Evolutionary conservation across 768 basidiomycete genomes (phyloP).

Genomic region (Leucocoprinus leucothites): DNA sequence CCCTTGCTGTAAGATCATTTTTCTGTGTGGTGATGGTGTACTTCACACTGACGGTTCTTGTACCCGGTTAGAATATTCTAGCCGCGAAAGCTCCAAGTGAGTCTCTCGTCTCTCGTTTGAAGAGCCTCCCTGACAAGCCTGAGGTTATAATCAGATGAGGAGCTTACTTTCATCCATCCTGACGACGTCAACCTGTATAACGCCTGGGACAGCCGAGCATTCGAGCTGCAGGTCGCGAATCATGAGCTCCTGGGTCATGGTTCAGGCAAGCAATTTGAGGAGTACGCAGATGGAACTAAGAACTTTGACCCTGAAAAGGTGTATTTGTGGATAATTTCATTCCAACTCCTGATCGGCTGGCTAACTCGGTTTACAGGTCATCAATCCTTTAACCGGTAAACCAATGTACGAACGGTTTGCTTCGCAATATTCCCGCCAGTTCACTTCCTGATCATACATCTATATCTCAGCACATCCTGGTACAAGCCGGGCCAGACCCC

Average conservation of each 20-base stretch:
- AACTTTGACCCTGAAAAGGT: slow-evolving; percentile 79
- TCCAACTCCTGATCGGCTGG: neutral
- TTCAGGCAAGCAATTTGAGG: slow-evolving; percentile 79
- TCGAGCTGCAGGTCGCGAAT: slow-evolving; percentile 88
- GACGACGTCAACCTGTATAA: slow-evolving; percentile 74
- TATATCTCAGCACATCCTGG: slow-evolving; percentile 64
- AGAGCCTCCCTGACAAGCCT: neutral
- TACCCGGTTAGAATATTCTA: slow-evolving; percentile 63
- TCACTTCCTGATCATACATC: slow-evolving; percentile 1
- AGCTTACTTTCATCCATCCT: slow-evolving; percentile 78
- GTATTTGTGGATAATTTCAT: slow-evolving; percentile 2
- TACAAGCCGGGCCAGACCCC: slow-evolving; percentile 87
- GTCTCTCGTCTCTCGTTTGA: slow-evolving; percentile 18
- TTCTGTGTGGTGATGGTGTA: neutral
- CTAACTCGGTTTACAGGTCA: slow-evolving; percentile 42
- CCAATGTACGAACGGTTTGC: slow-evolving; percentile 48
- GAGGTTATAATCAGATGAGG: slow-evolving; percentile 48
- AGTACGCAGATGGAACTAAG: slow-evolving; percentile 68
- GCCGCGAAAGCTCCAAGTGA: slow-evolving; percentile 83
- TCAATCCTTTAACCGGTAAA: slow-evolving; percentile 79
- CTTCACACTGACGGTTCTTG: neutral
- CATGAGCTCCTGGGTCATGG: slow-evolving; percentile 89
- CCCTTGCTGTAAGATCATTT: slow-evolving; percentile 55
- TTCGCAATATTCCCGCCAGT: neutral
- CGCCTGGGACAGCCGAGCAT: slow-evolving; percentile 73